Evolutionary conservation across 305 asterid species (phyloP), one percentile per base, ranked within the genome.

Genomic region (Stenogyne calaminthoides): DNA sequence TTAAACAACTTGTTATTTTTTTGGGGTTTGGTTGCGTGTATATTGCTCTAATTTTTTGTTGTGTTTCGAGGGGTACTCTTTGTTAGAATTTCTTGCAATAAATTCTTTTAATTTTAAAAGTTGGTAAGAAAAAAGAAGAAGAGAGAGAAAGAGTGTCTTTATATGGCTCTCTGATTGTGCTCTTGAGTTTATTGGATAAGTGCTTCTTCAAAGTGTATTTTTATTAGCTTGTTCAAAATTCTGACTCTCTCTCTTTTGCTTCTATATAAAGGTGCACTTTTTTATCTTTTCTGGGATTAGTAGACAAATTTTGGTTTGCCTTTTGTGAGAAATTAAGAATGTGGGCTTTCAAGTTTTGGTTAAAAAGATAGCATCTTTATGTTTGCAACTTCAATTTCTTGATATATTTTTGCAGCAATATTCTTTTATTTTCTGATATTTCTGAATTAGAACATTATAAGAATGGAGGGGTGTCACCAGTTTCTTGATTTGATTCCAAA

Each of bases 1-100:
- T 82, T 42, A 6, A 32, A 32, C 36, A 32, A 32, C 7, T 39
- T 8, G 8, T 22, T 42, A 27, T 27, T 9, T 29, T 29, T 49
- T 32, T 67, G 7, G 64, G 42, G 58, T 65, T 69, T 82, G 86
- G 87, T 90, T 88, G 94, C 94, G 91, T 86, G 91, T 77, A 37
- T 71, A 71, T 46, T 80, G 74, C 46, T 84, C 85, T 78, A 76
- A 80, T 75, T 81, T 62, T 77, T 81, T 73, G 63, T 82, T 76
- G 61, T 76, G 61, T 59, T 70, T 78, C 78, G 60, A 61, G 73
- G 51, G 78, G 11, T 39, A 8, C 44, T 39, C 11, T 39, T 9
- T 39, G 44, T 73, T 22, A 22, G 1, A 22, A 22, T 22, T 22
- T 22, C 1, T 22, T 22, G 25, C 25, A 22, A 22, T 22, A 1